Conservation (phyloP, 2,329 filamentous ascomycete species). For the Diaporthe batatas region DNA sequence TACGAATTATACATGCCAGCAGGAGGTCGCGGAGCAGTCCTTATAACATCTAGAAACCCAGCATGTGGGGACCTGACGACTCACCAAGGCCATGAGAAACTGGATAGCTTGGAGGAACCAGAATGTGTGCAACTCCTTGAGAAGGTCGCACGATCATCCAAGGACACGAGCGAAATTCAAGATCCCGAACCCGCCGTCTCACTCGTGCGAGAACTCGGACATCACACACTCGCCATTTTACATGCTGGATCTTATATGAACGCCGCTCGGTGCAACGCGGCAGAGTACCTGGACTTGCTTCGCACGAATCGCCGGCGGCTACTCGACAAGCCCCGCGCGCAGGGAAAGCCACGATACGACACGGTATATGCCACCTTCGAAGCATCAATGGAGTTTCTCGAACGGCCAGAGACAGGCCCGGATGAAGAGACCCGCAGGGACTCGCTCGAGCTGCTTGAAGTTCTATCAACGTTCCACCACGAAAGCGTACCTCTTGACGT, state of each 20-base stretch:
- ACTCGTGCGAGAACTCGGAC: neutral
- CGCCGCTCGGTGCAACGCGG: no score
- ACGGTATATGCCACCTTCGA: neutral
- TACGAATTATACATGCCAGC: neutral
- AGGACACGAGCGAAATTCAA: neutral
- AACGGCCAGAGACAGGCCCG: neutral
- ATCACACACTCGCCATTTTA: neutral
- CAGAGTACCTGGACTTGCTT: neutral
- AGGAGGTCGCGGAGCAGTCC: neutral
- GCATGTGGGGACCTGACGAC: neutral
- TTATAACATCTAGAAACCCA: neutral
- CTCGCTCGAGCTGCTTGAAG: neutral
- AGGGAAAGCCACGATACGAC: neutral
- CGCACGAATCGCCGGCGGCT: neutral
- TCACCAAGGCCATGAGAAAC: neutral
- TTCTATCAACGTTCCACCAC: neutral
- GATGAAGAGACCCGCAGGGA: neutral
- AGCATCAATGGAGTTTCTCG: neutral
- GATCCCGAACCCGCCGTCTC: no score
- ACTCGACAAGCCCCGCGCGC: neutral
- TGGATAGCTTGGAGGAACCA: neutral
- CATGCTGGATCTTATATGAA: neutral
- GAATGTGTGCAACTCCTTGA: neutral
- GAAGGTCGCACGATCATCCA: neutral
- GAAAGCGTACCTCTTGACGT: neutral